Evolutionary conservation across 177 flowering plant genomes (phyloP).

Genomic region (Telopea speciosissima): DNA sequence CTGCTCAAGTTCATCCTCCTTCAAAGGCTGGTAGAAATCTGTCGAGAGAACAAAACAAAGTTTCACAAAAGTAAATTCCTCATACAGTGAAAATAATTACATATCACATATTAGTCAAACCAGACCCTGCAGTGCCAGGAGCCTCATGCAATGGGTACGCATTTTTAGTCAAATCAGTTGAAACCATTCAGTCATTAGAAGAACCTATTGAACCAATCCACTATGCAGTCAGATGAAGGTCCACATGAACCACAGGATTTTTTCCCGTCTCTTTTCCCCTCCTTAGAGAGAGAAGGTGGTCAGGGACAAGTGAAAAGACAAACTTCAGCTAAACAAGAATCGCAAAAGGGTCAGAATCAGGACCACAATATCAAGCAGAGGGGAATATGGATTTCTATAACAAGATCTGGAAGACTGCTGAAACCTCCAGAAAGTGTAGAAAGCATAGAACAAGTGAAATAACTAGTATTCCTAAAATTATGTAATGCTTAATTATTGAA

Average conservation of each 20-base stretch:
- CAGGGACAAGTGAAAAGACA: neutral
- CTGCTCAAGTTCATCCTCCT: constrained; percentile 83
- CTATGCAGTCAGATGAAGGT: neutral
- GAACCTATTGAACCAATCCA: neutral
- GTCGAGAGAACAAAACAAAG: constrained; percentile 14
- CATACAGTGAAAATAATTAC: neutral
- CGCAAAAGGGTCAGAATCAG: neutral
- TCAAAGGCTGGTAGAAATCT: constrained; percentile 88
- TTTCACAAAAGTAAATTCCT: neutral
- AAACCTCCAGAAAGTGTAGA: neutral
- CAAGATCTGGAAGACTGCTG: neutral
- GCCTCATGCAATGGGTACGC: no score
- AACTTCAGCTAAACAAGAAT: neutral
- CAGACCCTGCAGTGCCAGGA: no score
- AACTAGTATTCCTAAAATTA: neutral
- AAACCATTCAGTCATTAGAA: neutral
- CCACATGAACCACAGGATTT: neutral
- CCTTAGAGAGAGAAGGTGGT: neutral
- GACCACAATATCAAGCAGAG: neutral
- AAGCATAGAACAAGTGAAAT: neutral
- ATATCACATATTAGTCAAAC: neutral
- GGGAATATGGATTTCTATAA: neutral
- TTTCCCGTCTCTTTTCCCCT: no score
- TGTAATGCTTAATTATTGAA: neutral
- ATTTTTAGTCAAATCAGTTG: no score